Evolutionary conservation across 2,329 filamentous ascomycete genomes (phyloP), one percentile per base, ranked within the genome.

Genomic region (Fusarium nodosum): DNA sequence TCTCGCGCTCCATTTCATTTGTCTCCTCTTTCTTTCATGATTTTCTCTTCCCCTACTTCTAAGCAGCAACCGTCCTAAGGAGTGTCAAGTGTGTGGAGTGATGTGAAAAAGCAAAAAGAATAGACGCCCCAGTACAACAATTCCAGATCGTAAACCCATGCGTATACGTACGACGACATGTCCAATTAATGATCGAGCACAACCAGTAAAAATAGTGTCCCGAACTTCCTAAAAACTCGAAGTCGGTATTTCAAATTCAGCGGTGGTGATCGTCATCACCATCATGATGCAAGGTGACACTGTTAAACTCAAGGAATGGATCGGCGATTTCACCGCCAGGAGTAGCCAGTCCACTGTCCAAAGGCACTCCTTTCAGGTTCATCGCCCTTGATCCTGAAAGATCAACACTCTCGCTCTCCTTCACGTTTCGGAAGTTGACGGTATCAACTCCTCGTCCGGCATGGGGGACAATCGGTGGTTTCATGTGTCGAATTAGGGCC

Each of bases 301-400:
- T 97, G 84, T 98, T 99, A 82, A 99, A 99, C 79, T 98, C 96
- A 80, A 97, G 93, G 77, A 99, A 99, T 3, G 96, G 96, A 85
- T 99, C 96, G 5, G 88, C 85, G 38, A 91, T 78, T 77, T 97
- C 95, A 38, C 86, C 92, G 45, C 92, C 93, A 2, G 95, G 95
- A 4, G 95, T 98, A 3, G 91, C 88, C 55, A 97, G 84, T 2
- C 93, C 93, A 44, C 91, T 95, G 77, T 97, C 94, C 64, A 97
- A 83, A 11, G 94, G 93, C 15, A 97, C 93, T 3, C 94, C 93
- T 81, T 93, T 93, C 48, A 88, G 79, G 55, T 78, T 77, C 78
- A 84, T 83, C 13, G 82, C 79, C 69, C 82, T 85, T 4, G 87
- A 84, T 20, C 88, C 87, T 63, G 88, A 88, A 48, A 97, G 90